Evolutionary conservation across 805 yeast species (phyloP).

Genomic region (Saturnispora diversa): DNA sequence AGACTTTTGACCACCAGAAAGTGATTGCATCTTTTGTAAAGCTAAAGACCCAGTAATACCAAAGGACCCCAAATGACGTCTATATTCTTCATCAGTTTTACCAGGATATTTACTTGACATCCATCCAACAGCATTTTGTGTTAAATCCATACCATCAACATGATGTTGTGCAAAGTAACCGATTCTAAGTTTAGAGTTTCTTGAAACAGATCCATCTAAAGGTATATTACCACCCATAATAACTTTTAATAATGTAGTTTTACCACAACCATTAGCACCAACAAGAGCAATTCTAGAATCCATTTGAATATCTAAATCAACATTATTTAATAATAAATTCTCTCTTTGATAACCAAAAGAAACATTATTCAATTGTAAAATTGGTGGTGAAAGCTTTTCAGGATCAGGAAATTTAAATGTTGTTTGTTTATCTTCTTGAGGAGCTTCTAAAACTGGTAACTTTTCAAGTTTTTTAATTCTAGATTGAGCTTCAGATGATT

Average conservation of each 20-base stretch:
- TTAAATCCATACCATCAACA: slow-evolving; percentile 93
- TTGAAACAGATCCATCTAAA: slow-evolving; percentile 64
- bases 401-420: slow-evolving; percentile 94
- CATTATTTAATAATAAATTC: slow-evolving; percentile 60
- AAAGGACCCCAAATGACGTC: slow-evolving; percentile 93
- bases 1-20: slow-evolving; percentile 98
- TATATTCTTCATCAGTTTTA: slow-evolving; percentile 89
- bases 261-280: slow-evolving; percentile 99
- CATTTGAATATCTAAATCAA: slow-evolving; percentile 85
- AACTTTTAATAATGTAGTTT: slow-evolving; percentile 84
- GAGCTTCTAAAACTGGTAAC: slow-evolving; percentile 85
- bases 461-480: slow-evolving; percentile 95
- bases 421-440: slow-evolving; percentile 81
- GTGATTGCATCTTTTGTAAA: slow-evolving; percentile 75
- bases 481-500: slow-evolving; percentile 95
- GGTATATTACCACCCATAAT: slow-evolving; percentile 75
- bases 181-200: slow-evolving; percentile 79
- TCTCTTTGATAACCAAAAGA: slow-evolving; percentile 72
- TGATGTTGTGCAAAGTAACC: slow-evolving; percentile 99
- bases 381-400: slow-evolving; percentile 87
- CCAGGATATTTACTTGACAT: slow-evolving; percentile 86
- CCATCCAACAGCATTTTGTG: slow-evolving; percentile 86
- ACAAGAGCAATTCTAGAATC: slow-evolving; percentile 92
- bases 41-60: slow-evolving; percentile 95
- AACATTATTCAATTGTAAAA: slow-evolving; percentile 79